These are phyloP conservation scores for Inga leiocalycina DNA, from an alignment of 306 rosid species.

Conservation along the genomic window DNA sequence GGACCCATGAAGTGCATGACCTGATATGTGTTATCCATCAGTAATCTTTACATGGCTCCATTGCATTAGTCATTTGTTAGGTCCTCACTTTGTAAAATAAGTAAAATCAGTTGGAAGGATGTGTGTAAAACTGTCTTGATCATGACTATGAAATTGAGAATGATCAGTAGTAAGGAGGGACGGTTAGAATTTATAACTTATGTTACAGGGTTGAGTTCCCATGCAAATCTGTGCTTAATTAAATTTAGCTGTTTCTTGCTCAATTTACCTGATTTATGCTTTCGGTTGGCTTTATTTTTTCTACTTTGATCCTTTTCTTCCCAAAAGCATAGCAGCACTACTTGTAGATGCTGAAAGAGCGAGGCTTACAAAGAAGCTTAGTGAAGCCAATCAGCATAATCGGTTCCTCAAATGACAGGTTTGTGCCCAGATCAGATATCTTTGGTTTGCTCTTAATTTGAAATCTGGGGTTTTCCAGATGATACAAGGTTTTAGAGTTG, in stretches of 20 bases:
- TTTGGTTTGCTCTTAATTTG: slow-evolving; percentile 20
- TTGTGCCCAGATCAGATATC: slow-evolving; percentile 17
- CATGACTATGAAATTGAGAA: neutral
- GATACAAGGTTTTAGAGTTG: neutral
- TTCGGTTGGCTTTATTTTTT: slow-evolving; percentile 10
- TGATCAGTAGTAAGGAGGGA: neutral
- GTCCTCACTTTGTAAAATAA: slow-evolving; percentile 9
- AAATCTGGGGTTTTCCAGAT: slow-evolving; percentile 19
- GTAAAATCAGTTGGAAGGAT: neutral
- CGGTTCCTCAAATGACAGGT: slow-evolving; percentile 96
- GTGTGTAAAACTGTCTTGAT: neutral
- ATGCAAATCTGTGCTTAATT: neutral
- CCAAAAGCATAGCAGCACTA: slow-evolving; percentile 57
- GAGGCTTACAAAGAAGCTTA: slow-evolving; percentile 70
- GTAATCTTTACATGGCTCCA: slow-evolving; percentile 9
- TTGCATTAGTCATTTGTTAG: neutral
- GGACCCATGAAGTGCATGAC: neutral
- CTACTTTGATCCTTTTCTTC: neutral
- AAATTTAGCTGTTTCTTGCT: neutral
- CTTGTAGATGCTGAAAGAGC: slow-evolving; percentile 74
- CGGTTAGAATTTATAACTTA: neutral
- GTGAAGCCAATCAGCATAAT: slow-evolving; percentile 93
- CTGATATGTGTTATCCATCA: neutral
- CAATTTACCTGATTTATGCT: slow-evolving; percentile 22
- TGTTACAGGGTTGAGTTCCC: neutral